These are phyloP conservation scores for Micromonas pusilla DNA, from an alignment of 139 green algal genomes.

Conservation along the genomic window DNA sequence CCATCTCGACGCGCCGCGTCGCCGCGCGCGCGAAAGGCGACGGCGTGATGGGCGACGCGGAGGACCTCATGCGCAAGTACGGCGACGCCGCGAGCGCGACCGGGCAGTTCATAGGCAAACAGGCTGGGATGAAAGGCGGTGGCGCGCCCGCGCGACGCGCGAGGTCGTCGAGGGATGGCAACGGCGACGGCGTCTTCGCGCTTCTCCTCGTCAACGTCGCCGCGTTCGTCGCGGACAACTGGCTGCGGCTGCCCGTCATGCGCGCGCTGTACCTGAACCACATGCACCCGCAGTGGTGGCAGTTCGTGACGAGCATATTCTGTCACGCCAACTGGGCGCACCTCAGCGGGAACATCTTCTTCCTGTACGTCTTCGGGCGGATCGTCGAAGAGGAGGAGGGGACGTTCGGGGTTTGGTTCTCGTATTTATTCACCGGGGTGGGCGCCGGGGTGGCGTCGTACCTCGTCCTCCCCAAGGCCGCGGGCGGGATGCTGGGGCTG, in stretches of 20 bases:
- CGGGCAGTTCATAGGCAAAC: not conserved
- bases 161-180: not conserved
- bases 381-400: constrained; percentile 53
- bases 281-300: constrained; percentile 47
- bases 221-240: constrained; percentile 51
- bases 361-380: constrained; percentile 49
- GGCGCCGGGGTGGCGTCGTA: constrained; percentile 40
- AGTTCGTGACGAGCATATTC: constrained; percentile 56
- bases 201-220: constrained; percentile 48
- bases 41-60: not conserved
- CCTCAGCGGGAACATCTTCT: constrained; percentile 45
- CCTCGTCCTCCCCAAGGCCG: constrained; percentile 36
- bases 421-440: constrained; percentile 41
- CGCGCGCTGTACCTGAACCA: constrained; percentile 57
- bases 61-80: constrained; percentile 13
- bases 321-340: constrained; percentile 49
- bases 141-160: not conserved
- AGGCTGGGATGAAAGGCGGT: not conserved
- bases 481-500: not conserved
- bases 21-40: not conserved
- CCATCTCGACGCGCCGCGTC: too few relatives aligned
- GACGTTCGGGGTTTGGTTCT: constrained; percentile 35
- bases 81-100: not conserved
- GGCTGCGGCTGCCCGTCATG: constrained; percentile 45
- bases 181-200: constrained; percentile 41